phyloP scores from a whole-genome alignment of 176 grass and related monocot genomes.

The Eremochloa ophiuroides region DNA sequence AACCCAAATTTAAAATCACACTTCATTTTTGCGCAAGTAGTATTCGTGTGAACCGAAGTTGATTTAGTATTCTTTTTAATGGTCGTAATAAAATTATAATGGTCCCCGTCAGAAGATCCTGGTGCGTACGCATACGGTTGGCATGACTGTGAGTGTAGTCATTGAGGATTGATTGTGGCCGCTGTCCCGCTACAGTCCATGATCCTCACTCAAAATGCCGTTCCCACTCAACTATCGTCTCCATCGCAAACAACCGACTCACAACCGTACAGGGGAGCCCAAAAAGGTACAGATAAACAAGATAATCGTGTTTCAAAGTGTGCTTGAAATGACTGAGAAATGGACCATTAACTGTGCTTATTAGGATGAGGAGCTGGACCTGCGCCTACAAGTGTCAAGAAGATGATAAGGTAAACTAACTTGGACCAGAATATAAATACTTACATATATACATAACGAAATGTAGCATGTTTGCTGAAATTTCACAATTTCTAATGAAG shows the following conservation, averaged over 20 bases:
- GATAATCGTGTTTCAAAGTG: neutral
- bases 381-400: neutral
- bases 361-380: neutral
- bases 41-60: neutral
- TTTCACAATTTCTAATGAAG: neutral
- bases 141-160: neutral
- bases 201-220: constrained; percentile 3
- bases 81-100: no score
- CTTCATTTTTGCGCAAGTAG: neutral
- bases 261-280: no score
- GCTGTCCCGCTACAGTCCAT: neutral
- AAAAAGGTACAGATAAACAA: neutral
- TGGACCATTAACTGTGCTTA: neutral
- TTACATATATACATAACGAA: neutral
- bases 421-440: neutral
- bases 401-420: neutral
- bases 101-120: constrained; percentile 17
- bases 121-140: neutral
- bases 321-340: neutral
- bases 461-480: neutral
- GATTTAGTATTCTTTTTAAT: neutral
- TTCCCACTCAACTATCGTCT: neutral
- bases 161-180: constrained; percentile 8
- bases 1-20: neutral
- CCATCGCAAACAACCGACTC: neutral